phyloP scores from a whole-genome alignment of 495 filamentous ascomycete genomes.

The Penicillium lagena region DNA sequence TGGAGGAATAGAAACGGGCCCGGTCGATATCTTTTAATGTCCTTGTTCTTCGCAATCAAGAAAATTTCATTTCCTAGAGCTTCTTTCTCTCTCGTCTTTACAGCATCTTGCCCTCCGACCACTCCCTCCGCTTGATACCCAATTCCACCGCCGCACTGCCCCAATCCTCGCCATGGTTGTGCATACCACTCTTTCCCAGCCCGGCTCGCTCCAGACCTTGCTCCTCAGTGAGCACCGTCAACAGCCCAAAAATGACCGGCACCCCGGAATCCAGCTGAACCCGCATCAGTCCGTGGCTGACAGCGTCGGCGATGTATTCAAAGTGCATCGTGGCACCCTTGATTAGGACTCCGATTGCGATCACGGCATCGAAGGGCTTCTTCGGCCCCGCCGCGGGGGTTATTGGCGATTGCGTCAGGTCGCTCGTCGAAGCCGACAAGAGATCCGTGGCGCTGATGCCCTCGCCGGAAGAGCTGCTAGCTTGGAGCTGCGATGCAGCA shows the following conservation, averaged over 20 bases:
- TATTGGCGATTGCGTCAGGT: slow-evolving; percentile 41
- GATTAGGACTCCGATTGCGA: slow-evolving; percentile 93
- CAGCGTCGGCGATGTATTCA: slow-evolving; percentile 92
- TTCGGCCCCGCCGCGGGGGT: slow-evolving; percentile 24
- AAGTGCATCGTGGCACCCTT: slow-evolving; percentile 99
- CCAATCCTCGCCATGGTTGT: slow-evolving; percentile 89
- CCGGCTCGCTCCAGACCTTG: slow-evolving; percentile 87
- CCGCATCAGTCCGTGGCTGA: slow-evolving; percentile 87
- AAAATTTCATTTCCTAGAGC: slow-evolving; percentile 40
- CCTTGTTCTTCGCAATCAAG: slow-evolving; percentile 6
- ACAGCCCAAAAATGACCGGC: slow-evolving; percentile 85
- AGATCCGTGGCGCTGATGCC: slow-evolving; percentile 73
- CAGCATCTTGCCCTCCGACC: slow-evolving; percentile 38
- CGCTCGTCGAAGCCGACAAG: slow-evolving; percentile 59
- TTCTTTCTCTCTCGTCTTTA: slow-evolving; percentile 19
- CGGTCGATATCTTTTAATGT: slow-evolving; percentile 15
- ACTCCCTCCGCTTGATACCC: slow-evolving; percentile 36
- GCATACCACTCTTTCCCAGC: slow-evolving; percentile 47
- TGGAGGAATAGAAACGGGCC: slow-evolving; percentile 58
- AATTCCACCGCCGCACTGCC: slow-evolving; percentile 56
- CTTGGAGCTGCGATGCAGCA: slow-evolving; percentile 80
- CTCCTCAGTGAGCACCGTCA: slow-evolving; percentile 84
- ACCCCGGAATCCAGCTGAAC: slow-evolving; percentile 82
- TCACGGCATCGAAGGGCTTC: slow-evolving; percentile 81
- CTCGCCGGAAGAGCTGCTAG: slow-evolving; percentile 43